phyloP scores from a whole-genome alignment of 495 filamentous ascomycete species.

The Annulohypoxylon nitens region DNA sequence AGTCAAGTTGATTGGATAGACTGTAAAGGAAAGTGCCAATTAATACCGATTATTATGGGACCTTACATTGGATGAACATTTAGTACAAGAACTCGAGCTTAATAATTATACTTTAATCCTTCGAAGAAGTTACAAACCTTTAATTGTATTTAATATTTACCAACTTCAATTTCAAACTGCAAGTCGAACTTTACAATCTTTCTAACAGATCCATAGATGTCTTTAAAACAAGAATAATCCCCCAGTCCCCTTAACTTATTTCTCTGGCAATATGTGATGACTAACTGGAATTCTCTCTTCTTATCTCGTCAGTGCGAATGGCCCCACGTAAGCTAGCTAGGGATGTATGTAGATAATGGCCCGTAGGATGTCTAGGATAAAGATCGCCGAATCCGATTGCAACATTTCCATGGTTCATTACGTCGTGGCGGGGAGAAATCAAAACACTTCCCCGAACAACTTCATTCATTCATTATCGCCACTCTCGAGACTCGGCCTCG shows the following conservation, averaged over 20 bases:
- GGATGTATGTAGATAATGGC: constrained; percentile 10
- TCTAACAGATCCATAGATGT: neutral
- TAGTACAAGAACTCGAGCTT: too few relatives aligned
- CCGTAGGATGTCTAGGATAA: constrained; percentile 1
- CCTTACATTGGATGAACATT: too few relatives aligned
- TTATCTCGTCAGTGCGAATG: constrained; percentile 6
- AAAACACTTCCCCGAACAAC: constrained; percentile 13
- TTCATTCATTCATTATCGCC: constrained; percentile 6
- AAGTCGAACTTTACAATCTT: neutral
- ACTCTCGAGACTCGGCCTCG: neutral
- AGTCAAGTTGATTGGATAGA: neutral
- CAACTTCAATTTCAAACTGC: too few relatives aligned
- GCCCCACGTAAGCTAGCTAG: constrained; percentile 9
- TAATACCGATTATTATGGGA: neutral
- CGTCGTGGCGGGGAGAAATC: constrained; percentile 31
- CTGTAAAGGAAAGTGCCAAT: neutral
- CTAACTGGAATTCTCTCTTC: neutral
- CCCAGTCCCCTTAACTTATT: too few relatives aligned
- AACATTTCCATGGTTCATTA: constrained; percentile 37
- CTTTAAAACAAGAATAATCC: too few relatives aligned
- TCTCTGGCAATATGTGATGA: neutral
- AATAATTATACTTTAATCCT: too few relatives aligned
- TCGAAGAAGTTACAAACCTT: too few relatives aligned
- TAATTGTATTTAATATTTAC: too few relatives aligned
- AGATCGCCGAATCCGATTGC: constrained; percentile 33